Base-by-base conservation (phyloP, 495 filamentous ascomycete genomes). In the Aspergillus leporis region DNA sequence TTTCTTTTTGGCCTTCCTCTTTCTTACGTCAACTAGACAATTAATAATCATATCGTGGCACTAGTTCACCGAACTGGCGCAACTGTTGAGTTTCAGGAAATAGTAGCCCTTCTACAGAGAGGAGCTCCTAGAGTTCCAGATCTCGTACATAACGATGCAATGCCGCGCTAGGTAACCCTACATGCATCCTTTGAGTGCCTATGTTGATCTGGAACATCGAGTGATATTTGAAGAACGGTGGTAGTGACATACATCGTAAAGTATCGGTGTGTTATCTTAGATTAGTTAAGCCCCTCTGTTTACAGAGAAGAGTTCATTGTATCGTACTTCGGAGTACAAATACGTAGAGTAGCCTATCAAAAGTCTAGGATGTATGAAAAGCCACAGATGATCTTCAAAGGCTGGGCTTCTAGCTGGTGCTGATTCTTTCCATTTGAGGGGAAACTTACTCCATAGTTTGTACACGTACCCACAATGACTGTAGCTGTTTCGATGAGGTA, bases 331-430 rank as follows among this genome's bases (percentile, higher is more conserved):
- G n/a, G n/a, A n/a, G n/a, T n/a, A 19, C 41, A 45, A 14, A 2
- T 18, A 2, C 5, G 19, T n/a, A 12, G 14, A 19, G 6, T 21
- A 4, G 41, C 41, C 41, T 45, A 45, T 45, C 41, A 21, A 3
- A 45, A 21, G 41, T 3, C 34, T 5, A 10, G 13, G 14, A 18
- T n/a, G 18, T 12, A 45, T 8, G 41, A 8, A 21, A 14, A 21
- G 41, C 41, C 41, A 45, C 41, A 45, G 41, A 19, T 45, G 41
- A 45, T 45, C 41, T 2, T 45, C 41, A 45, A 45, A 21, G 41
- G 41, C 41, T 45, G n/a, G 41, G 16, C 18, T 45, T n/a, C 2
- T 7, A 14, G 41, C n/a, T 8, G 14, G 18, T 18, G 41, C 41
- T 18, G 18, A 21, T 45, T 45, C 41, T 21, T 45, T 45, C 41